phyloP scores from a whole-genome alignment of 177 flowering plant species.

The Viscum album region DNA sequence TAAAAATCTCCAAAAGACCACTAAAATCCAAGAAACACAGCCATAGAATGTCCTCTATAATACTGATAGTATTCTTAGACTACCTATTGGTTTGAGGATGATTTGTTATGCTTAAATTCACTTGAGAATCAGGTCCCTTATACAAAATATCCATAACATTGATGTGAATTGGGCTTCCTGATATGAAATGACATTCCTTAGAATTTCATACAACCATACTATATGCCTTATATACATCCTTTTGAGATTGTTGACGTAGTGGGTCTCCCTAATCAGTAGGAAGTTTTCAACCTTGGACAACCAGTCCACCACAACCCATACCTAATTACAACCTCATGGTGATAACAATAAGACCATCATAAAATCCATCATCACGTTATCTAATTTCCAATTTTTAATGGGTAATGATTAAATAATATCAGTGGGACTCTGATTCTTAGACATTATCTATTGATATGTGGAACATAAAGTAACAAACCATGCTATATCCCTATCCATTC shows the following conservation, averaged over 20 bases:
- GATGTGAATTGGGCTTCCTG: no score
- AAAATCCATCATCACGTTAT: neutral
- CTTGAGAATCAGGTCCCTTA: no score
- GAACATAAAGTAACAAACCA: neutral
- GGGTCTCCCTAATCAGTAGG: neutral
- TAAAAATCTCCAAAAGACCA: no score
- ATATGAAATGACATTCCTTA: no score
- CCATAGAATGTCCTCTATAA: no score
- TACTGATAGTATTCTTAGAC: no score
- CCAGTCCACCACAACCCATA: neutral
- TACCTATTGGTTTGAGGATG: no score
- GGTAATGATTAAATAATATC: neutral
- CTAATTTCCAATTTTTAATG: neutral
- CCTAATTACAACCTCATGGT: neutral
- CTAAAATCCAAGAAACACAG: no score
- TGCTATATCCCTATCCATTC: neutral
- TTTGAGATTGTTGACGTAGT: neutral
- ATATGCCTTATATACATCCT: neutral
- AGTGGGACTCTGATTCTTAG: neutral
- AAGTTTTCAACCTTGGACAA: neutral
- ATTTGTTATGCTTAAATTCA: no score
- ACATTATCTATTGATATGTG: neutral
- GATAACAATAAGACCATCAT: neutral
- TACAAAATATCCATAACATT: no score
- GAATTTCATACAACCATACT: neutral